Evolutionary conservation across 2,329 filamentous ascomycete genomes (phyloP), one percentile per base, ranked within the genome.

Genomic region (Talaromyces funiculosus): DNA sequence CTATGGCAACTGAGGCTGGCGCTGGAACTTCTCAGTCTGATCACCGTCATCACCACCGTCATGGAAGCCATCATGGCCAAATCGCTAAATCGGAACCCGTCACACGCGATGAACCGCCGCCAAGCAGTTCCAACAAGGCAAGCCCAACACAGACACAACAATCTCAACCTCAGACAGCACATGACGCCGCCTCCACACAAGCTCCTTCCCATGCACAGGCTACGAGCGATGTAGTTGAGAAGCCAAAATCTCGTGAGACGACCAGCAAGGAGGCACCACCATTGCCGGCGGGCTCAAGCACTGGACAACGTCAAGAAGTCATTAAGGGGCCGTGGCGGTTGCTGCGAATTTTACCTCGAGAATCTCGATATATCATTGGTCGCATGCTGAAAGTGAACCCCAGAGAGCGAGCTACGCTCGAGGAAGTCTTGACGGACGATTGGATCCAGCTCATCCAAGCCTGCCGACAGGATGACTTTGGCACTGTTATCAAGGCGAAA

Each of bases 251-350:
- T 12, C 68, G 67, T 1, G 69, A 71, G 31, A 75, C 73, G 2
- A 75, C 73, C 31, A 75, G 73, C 67, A 75, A 75, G 59, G 72
- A 75, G 56, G 73, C 73, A 24, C 73, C 73, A 16, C 73, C 73
- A 9, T 68, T 74, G 31, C 72, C 71, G 9, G 62, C 69, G 0
- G 65, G 65, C 10, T 53, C 54, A 42, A 35, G 18, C 6, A 65
- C 68, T 33, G 69, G 67, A 18, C 74, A 74, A 58, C 70, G 73
- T 16, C 88, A 86, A 69, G 89, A 92, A 71, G 85, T 91, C 0
- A 95, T 99, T 67, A 90, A 92, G 69, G 94, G 94, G 0, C 94
- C 94, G 2, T 96, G 93, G 89, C 85, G 94, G 51, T 84, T 99
- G 45, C 79, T 99, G 31, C 86, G 94, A 43, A 80, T 97, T 37